Evolutionary conservation across 1,139 yeast genomes (phyloP).

Genomic region (Taphrina communis): DNA sequence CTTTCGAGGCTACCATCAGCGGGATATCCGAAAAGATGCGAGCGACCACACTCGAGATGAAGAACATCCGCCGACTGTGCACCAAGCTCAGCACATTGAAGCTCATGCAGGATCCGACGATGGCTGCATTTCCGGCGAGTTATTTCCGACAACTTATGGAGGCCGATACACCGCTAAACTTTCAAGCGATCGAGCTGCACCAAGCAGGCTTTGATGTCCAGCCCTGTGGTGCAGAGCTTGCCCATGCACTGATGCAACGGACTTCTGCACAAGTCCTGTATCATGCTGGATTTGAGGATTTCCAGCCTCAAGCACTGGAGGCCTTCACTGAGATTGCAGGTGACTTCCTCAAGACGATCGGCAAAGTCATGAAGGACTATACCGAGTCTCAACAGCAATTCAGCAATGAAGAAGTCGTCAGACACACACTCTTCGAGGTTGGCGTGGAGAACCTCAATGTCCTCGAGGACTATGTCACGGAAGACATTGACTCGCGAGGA

Average conservation of each 20-base stretch:
- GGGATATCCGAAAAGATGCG: slow-evolving; percentile 55
- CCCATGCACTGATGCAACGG: slow-evolving; percentile 61
- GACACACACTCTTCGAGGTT: slow-evolving; percentile 74
- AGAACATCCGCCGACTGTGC: slow-evolving; percentile 84
- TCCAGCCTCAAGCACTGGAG: slow-evolving; percentile 78
- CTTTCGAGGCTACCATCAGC: slow-evolving; percentile 23
- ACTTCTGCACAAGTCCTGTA: slow-evolving; percentile 79
- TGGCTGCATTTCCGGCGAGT: slow-evolving; percentile 28
- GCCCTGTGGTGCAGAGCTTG: slow-evolving; percentile 40
- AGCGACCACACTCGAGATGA: slow-evolving; percentile 76
- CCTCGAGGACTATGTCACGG: slow-evolving; percentile 74
- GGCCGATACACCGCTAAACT: slow-evolving; percentile 25
- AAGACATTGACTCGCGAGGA: slow-evolving; percentile 72
- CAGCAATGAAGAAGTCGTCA: slow-evolving; percentile 59
- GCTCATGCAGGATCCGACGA: slow-evolving; percentile 73
- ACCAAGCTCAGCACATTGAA: slow-evolving; percentile 86
- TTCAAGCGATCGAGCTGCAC: slow-evolving; percentile 62
- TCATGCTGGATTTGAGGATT: slow-evolving; percentile 91
- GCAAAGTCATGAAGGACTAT: slow-evolving; percentile 71
- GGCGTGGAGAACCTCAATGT: slow-evolving; percentile 84
- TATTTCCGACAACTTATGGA: slow-evolving; percentile 33
- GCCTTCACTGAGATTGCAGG: slow-evolving; percentile 84
- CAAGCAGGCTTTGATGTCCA: slow-evolving; percentile 52
- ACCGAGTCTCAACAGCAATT: slow-evolving; percentile 56
- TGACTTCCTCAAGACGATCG: slow-evolving; percentile 74